Evolutionary conservation across 192 early-diverging fungal genomes (phyloP).

Genomic region (Podochytrium sp.): DNA sequence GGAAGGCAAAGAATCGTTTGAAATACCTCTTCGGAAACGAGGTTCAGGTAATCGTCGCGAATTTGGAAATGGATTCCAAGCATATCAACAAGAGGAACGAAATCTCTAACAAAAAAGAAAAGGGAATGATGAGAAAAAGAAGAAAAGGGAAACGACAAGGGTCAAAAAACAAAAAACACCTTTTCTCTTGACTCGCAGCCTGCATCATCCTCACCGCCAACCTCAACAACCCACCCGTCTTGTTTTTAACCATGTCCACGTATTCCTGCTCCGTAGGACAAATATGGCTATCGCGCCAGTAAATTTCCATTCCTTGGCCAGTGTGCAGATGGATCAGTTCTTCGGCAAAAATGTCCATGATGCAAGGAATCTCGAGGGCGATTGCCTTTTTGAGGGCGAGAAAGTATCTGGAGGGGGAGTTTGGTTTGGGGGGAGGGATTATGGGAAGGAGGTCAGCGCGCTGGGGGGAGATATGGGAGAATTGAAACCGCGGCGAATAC

Average conservation of each 20-base stretch:
- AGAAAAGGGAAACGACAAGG: neutral
- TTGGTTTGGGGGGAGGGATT: neutral
- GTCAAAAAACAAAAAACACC: neutral
- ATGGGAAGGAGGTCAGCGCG: neutral
- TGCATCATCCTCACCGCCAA: constrained; percentile 96
- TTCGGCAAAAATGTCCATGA: constrained; percentile 87
- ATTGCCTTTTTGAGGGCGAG: constrained; percentile 80
- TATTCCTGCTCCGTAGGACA: constrained; percentile 95
- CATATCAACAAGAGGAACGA: constrained; percentile 76
- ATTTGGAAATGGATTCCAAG: constrained; percentile 97
- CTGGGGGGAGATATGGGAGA: neutral
- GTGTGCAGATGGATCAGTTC: constrained; percentile 90
- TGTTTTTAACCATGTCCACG: constrained; percentile 94
- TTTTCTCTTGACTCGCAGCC: constrained; percentile 22
- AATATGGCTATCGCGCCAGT: constrained; percentile 88
- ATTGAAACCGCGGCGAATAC: constrained; percentile 11
- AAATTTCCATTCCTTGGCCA: constrained; percentile 98
- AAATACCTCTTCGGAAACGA: constrained; percentile 78
- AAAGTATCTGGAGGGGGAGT: constrained; percentile 64
- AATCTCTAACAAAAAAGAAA: constrained; percentile 70
- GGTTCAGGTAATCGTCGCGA: constrained; percentile 96
- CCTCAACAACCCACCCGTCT: constrained; percentile 95
- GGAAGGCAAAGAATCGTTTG: neutral
- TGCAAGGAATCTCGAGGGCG: constrained; percentile 64
- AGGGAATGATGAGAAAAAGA: too few species aligned